Conservation (phyloP, 202 grass and related monocot genomes). For the Miscanthus sacchariflorus region DNA sequence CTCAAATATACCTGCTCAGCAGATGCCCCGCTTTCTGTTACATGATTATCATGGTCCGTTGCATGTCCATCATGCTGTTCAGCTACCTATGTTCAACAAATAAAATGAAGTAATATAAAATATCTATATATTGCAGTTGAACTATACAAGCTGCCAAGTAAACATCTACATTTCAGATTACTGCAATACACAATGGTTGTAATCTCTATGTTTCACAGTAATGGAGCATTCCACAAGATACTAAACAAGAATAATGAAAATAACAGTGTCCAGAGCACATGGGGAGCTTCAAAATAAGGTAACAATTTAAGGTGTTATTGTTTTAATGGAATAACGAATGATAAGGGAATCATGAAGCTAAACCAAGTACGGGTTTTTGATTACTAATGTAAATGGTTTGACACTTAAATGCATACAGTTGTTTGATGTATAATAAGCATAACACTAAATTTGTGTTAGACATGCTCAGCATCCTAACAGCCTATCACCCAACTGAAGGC, state of each 20-base stretch:
- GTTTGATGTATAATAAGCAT: slow-evolving; percentile 15
- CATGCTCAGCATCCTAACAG: not conserved
- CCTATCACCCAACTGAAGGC: not conserved
- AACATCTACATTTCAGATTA: not conserved
- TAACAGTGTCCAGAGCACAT: not conserved
- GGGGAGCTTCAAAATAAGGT: not conserved
- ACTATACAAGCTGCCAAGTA: not conserved
- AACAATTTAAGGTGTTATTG: slow-evolving; percentile 8
- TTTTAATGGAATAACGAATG: not conserved
- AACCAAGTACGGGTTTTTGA: not conserved
- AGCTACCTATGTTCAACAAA: slow-evolving; percentile 48
- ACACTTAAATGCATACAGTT: slow-evolving; percentile 7
- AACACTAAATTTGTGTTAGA: slow-evolving; percentile 26
- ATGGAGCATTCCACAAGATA: not conserved
- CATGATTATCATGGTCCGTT: slow-evolving; percentile 50
- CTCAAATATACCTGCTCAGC: slow-evolving; percentile 52
- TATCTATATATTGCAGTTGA: slow-evolving; percentile 1
- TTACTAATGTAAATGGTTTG: slow-evolving; percentile 28
- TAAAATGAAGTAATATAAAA: slow-evolving; percentile 22
- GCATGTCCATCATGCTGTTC: slow-evolving; percentile 58
- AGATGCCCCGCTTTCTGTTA: slow-evolving; percentile 50
- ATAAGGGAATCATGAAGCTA: slow-evolving; percentile 16
- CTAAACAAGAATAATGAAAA: slow-evolving; percentile 31
- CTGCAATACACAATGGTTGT: not conserved
- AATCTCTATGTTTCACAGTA: slow-evolving; percentile 16